Base-by-base conservation (phyloP, 108 stramenopile genomes). In the Skeletonema grethae region DNA sequence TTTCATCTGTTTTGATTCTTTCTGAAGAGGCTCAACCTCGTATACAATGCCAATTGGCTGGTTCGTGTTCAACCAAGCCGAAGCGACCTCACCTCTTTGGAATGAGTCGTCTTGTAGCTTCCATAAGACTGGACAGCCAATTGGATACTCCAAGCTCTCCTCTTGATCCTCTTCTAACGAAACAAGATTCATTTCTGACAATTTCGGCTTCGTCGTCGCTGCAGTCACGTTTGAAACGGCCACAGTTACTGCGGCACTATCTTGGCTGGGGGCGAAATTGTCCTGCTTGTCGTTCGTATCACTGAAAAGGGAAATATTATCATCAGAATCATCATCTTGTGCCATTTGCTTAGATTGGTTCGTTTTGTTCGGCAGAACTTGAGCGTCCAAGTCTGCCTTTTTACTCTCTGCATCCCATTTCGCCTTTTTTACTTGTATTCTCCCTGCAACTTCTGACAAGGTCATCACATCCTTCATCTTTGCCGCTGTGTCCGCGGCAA, bases 51-150 rank as follows among this genome's bases (percentile, higher is more conserved):
- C 31, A 7, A 18, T 18, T 0, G 46, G 16, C 18, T 11, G 46
- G 46, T 1, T 48, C 46, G 20, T 48, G 6, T 48, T 13, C 7
- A 48, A 48, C 46, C 18, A 20, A 20, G 28, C 28, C 11, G 25
- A 50, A 31, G 65, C 11, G 5, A 66, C 46, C 5, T 18, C 48
- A 30, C 65, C 65, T 32, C 46, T 66, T 8, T 31, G n/a, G 48
- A 66, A 66, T 32, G 65, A 31, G 5, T 48, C 31, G 16, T 16
- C 65, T 31, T 31, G 46, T 5, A 66, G 48, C 45, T 66, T 66
- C 65, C 65, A 66, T 41, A 66, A 31, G 13, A 66, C 65, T 15
- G n/a, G 29, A 30, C 65, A 66, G 32, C 65, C 65, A 53, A 53
- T 12, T 10, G 65, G 65, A 45, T 53, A 50, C 29, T 28, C 57